Conservation (phyloP, 2,329 filamentous ascomycete genomes). For the Aspergillus fijiensis region DNA sequence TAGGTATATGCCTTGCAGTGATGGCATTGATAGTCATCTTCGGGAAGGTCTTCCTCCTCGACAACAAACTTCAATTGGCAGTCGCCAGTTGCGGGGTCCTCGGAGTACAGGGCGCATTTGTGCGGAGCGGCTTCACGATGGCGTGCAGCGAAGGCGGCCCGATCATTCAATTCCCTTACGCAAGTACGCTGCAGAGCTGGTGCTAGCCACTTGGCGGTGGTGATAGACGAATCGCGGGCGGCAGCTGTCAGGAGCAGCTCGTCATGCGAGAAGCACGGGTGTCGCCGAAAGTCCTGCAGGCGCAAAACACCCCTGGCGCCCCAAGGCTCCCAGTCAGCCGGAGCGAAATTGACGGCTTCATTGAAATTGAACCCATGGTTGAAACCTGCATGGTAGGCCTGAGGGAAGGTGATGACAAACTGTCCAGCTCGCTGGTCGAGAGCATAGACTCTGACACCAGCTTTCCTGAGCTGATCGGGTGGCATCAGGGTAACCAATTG, state of each 20-base stretch:
- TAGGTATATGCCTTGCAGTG: constrained; percentile 93
- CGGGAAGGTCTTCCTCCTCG: constrained; percentile 72
- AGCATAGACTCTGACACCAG: constrained; percentile 88
- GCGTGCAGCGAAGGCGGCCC: constrained; percentile 66
- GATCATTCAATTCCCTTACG: constrained; percentile 67
- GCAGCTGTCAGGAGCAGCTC: constrained; percentile 90
- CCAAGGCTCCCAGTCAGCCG: constrained; percentile 90
- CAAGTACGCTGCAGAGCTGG: constrained; percentile 80
- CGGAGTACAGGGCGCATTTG: constrained; percentile 53
- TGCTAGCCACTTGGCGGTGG: constrained; percentile 91
- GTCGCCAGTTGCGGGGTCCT: constrained; percentile 45
- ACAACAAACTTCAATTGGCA: constrained; percentile 64
- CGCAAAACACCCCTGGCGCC: constrained; percentile 83
- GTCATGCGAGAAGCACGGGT: constrained; percentile 96
- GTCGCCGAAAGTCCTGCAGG: constrained; percentile 80
- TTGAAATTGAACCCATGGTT: constrained; percentile 99
- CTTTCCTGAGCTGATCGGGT: constrained; percentile 88
- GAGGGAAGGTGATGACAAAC: constrained; percentile 93
- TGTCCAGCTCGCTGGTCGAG: constrained; percentile 95
- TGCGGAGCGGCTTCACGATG: constrained; percentile 60
- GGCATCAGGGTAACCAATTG: constrained; percentile 95
- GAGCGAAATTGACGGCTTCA: constrained; percentile 97
- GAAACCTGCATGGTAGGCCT: constrained; percentile 96
- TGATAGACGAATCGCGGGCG: constrained; percentile 74
- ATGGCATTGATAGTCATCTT: constrained; percentile 88